Conservation (phyloP, 805 yeast genomes). For the Candida qinlingensis region DNA sequence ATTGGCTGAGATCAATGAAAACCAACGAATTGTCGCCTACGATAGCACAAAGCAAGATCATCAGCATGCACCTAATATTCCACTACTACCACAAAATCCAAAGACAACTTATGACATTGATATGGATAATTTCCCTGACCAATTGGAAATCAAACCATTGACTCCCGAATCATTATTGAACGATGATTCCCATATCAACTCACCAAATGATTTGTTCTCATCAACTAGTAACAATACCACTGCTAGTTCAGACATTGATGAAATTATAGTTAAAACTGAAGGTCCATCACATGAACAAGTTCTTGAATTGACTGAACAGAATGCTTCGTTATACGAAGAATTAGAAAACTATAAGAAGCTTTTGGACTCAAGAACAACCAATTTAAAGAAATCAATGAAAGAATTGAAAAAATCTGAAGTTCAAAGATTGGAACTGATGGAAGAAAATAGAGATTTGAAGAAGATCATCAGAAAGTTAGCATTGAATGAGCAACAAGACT, state of each 20-base stretch:
- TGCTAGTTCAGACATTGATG: no score
- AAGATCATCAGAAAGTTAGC: slow-evolving; percentile 21
- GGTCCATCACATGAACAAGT: slow-evolving; percentile 1
- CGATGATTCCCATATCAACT: slow-evolving; percentile 17
- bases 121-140: background rate
- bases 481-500: slow-evolving; percentile 10
- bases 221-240: slow-evolving; percentile 8
- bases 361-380: slow-evolving; percentile 28
- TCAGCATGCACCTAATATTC: background rate
- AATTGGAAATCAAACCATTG: slow-evolving; percentile 14
- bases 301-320: slow-evolving; percentile 1
- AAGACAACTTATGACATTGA: background rate
- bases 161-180: slow-evolving; percentile 36
- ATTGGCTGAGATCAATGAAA: slow-evolving; percentile 11
- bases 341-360: slow-evolving; percentile 26
- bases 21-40: background rate
- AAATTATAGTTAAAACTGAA: no score
- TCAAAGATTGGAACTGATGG: slow-evolving; percentile 30
- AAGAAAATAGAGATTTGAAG: slow-evolving; percentile 33
- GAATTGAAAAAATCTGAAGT: slow-evolving; percentile 33
- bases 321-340: slow-evolving; percentile 1
- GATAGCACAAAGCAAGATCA: background rate
- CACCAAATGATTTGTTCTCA: slow-evolving; percentile 13
- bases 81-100: background rate
- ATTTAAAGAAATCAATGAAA: slow-evolving; percentile 27